These are phyloP conservation scores for Gastrolobium bilobum DNA, from an alignment of 306 rosid genomes.

Conservation along the genomic window DNA sequence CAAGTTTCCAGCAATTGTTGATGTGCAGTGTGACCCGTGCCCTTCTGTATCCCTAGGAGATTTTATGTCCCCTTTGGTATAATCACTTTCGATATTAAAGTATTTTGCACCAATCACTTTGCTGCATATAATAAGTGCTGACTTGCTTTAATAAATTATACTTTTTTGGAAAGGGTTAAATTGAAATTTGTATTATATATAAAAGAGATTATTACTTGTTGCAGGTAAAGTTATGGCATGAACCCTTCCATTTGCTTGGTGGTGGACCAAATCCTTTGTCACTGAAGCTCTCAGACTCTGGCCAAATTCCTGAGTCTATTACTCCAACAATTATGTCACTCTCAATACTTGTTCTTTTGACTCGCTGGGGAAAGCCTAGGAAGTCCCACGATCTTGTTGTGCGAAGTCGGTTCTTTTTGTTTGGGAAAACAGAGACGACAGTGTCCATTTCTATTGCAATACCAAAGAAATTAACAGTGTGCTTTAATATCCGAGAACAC, in stretches of 20 bases:
- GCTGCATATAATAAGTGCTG: slow-evolving; percentile 26
- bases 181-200: too few relatives aligned
- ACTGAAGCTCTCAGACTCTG: slow-evolving; percentile 60
- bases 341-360: slow-evolving; percentile 43
- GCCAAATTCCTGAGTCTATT: slow-evolving; percentile 63
- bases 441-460: too few relatives aligned
- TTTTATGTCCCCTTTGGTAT: neutral
- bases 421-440: slow-evolving; percentile 68
- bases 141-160: too few relatives aligned
- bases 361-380: slow-evolving; percentile 55
- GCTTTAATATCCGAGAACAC: too few relatives aligned
- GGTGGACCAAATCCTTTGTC: slow-evolving; percentile 60
- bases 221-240: slow-evolving; percentile 57
- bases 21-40: slow-evolving; percentile 67
- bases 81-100: neutral
- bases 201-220: slow-evolving; percentile 51
- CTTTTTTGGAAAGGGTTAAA: too few relatives aligned
- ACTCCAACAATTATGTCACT: slow-evolving; percentile 60
- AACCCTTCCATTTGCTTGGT: slow-evolving; percentile 73
- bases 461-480: too few relatives aligned
- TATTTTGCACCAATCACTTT: slow-evolving; percentile 65
- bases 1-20: slow-evolving; percentile 59
- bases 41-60: slow-evolving; percentile 62
- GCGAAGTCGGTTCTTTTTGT: slow-evolving; percentile 42
- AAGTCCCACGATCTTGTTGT: slow-evolving; percentile 78